phyloP scores from a whole-genome alignment of 306 rosid species.

The Quercus cerris region DNA sequence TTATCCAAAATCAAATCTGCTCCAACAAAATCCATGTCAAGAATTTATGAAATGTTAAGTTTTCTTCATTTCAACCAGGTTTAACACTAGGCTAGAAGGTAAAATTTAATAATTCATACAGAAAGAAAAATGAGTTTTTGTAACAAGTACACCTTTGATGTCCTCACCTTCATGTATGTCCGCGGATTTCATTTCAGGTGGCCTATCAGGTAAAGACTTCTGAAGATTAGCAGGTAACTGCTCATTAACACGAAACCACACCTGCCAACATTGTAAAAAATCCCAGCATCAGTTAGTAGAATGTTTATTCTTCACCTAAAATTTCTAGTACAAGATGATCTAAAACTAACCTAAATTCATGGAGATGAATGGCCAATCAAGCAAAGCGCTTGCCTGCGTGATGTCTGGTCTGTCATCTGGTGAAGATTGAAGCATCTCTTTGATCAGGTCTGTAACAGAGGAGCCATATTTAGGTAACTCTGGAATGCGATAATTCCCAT shows the following conservation, averaged over 20 bases:
- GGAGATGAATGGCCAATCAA: constrained; percentile 99
- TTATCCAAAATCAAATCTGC: no score
- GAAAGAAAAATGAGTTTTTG: background rate
- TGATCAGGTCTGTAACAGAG: constrained; percentile 64
- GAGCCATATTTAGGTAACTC: constrained; percentile 76
- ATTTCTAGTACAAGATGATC: constrained; percentile 64
- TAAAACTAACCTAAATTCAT: constrained; percentile 99
- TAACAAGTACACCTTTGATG: background rate
- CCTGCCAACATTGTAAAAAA: constrained; percentile 48
- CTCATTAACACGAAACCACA: constrained; percentile 95
- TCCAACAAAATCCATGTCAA: background rate
- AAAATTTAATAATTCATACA: background rate
- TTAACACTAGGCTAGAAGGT: background rate
- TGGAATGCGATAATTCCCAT: constrained; percentile 98
- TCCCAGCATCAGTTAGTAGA: constrained; percentile 33
- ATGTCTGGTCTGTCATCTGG: constrained; percentile 99
- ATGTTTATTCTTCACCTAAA: constrained; percentile 48
- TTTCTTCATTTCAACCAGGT: background rate
- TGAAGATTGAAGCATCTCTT: constrained; percentile 89
- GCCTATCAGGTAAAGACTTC: constrained; percentile 86
- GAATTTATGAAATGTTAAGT: background rate
- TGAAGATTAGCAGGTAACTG: constrained; percentile 73
- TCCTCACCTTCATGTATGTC: constrained; percentile 61
- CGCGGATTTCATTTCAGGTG: constrained; percentile 54
- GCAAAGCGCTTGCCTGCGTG: constrained; percentile 99